These are phyloP conservation scores for Pascua guehoae DNA, from an alignment of 1,284 basidiomycete genomes.

Conservation along the genomic window DNA sequence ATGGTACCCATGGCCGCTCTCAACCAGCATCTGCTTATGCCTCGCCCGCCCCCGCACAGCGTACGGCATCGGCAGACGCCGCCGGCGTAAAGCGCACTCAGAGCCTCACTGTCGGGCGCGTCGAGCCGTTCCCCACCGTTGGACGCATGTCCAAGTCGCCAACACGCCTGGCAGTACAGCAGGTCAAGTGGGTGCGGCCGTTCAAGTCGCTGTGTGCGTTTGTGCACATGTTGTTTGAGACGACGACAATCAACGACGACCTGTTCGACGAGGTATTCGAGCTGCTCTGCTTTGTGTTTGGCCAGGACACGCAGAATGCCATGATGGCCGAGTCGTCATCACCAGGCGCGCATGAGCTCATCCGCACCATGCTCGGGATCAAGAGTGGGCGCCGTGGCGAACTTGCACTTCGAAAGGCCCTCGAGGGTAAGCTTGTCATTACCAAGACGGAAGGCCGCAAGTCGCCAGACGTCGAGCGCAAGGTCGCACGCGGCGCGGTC, in stretches of 20 bases:
- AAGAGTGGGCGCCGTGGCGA: conserved; percentile 38
- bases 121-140: conserved; percentile 11
- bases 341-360: conserved; percentile 23
- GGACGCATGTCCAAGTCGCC: conserved; percentile 14
- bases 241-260: conserved; percentile 30
- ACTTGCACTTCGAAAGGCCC: conserved; percentile 29
- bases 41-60: too few species aligned
- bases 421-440: conserved; percentile 30
- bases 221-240: conserved; percentile 29
- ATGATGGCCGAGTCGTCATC: conserved; percentile 18
- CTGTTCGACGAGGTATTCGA: conserved; percentile 36
- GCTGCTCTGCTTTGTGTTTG: conserved; percentile 35
- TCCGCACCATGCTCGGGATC: conserved; percentile 30
- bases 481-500: conserved; percentile 39
- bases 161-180: background rate
- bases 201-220: conserved; percentile 29
- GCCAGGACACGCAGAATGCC: conserved; percentile 32
- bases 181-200: conserved; percentile 24
- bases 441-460: conserved; percentile 19
- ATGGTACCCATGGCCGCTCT: background rate
- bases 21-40: too few species aligned
- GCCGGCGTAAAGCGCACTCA: conserved; percentile 4
- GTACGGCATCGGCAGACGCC: conserved; percentile 3
- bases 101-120: conserved; percentile 15
- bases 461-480: conserved; percentile 27